These are phyloP conservation scores for Allantophomopsis cytisporea DNA, from an alignment of 2,329 filamentous ascomycete species.

Conservation along the genomic window DNA sequence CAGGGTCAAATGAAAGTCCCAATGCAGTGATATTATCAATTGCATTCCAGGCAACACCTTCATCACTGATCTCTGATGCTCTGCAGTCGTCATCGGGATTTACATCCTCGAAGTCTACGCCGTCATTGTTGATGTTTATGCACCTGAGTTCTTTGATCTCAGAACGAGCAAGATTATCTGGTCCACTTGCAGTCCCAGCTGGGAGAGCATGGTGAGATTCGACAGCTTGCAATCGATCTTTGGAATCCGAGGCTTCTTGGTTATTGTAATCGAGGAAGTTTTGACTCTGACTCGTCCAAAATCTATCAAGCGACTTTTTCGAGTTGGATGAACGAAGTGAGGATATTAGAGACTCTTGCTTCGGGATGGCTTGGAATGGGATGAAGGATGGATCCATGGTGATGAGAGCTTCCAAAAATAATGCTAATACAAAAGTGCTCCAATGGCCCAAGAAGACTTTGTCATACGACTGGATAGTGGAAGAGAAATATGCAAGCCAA, in stretches of 20 bases:
- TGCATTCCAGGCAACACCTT: conserved; percentile 21
- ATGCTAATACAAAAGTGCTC: conserved; percentile 17
- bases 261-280: too few species aligned
- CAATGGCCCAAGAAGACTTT: conserved; percentile 16
- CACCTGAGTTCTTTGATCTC: conserved; percentile 10
- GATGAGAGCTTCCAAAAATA: conserved; percentile 11
- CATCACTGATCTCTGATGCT: conserved; percentile 12
- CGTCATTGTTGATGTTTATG: conserved; percentile 11
- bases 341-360: too few species aligned
- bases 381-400: too few species aligned
- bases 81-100: conserved; percentile 13
- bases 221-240: too few species aligned
- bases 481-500: conserved; percentile 14
- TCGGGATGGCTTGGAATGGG: too few species aligned
- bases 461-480: conserved; percentile 9
- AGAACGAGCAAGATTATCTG: too few species aligned
- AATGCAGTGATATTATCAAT: conserved; percentile 27
- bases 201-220: too few species aligned
- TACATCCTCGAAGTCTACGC: conserved; percentile 18
- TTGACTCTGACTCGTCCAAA: too few species aligned
- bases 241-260: too few species aligned
- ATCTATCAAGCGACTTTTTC: too few species aligned
- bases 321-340: too few species aligned
- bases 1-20: conserved; percentile 22
- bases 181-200: too few species aligned